phyloP scores from a whole-genome alignment of 441 rosid species.

The Brassica balearica region DNA sequence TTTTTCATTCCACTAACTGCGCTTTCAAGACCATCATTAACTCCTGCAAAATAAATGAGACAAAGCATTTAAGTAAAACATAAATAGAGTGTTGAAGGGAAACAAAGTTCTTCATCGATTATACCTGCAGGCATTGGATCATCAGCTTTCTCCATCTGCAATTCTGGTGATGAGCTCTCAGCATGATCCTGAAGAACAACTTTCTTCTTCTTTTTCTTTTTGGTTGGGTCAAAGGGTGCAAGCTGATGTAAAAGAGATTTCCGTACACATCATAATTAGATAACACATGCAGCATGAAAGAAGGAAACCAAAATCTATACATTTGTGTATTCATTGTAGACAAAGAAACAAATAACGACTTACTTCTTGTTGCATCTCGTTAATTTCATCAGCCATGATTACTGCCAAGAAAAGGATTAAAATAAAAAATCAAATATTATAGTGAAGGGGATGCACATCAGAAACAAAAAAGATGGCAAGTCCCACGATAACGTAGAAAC shows the following conservation, averaged over 20 bases:
- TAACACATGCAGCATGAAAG: slow-evolving; percentile 16
- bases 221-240: slow-evolving; percentile 45
- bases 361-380: slow-evolving; percentile 38
- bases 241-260: slow-evolving; percentile 22
- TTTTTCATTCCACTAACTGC: slow-evolving; percentile 73
- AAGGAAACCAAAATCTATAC: not conserved
- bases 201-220: slow-evolving; percentile 57
- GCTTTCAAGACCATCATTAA: slow-evolving; percentile 74
- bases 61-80: not conserved
- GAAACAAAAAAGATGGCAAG: no score
- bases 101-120: not conserved
- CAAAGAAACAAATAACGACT: not conserved
- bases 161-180: slow-evolving; percentile 59
- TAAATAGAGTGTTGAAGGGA: not conserved
- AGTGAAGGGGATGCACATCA: no score
- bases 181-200: slow-evolving; percentile 56
- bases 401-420: not conserved
- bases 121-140: slow-evolving; percentile 58
- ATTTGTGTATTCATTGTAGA: not conserved
- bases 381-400: slow-evolving; percentile 42
- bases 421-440: no score
- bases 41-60: slow-evolving; percentile 46
- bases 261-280: not conserved
- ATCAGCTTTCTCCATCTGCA: slow-evolving; percentile 63
- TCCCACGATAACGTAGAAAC: no score